Evolutionary conservation across 345 rosid species (phyloP), one percentile per base, ranked within the genome.

Genomic region (Populus euphratica): DNA sequence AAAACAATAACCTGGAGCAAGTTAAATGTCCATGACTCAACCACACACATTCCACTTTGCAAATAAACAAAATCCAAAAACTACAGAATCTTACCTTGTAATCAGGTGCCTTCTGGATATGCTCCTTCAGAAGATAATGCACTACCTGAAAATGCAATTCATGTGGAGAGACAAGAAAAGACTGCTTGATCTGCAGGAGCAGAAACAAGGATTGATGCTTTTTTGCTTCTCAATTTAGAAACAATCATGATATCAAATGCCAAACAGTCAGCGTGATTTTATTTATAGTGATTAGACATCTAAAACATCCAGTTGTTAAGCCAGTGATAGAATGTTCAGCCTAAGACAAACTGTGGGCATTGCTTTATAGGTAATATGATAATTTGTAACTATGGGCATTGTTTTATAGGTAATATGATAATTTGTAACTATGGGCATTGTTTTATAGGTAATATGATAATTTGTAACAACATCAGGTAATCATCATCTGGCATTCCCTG

Each of bases 1-100:
- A 96, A 96, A 75, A 96, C 89, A 82, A 96, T 89, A 67, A 91
- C 92, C 99, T 96, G 88, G 29, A 33, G 23, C 64, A 86, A 69
- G 69, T 70, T 74, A 33, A 75, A 68, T 29, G 12, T 78, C 80
- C 41, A 86, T 44, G 31, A 68, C 49, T 80, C 67, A 79, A 33
- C 68, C 65, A 73, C 27, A 63, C 21, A 41, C 17, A 9, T 31
- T 56, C 17, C 61, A 1, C 11, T 59, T 9, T 59, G 64, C 64
- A 39, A 71, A 29, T 23, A 41, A 73, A 63, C 25, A 49, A 77
- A 78, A 73, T 27, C 21, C 50, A 64, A 44, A 77, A 74, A 31
- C 62, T 75, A 52, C 35, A 72, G 21, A 20, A 56, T 31, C 63
- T 82, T 84, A 96, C 98, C 95, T 92, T 96, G 83, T 91, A 96